phyloP scores from a whole-genome alignment of 2,329 filamentous ascomycete species.

The Calonectria pteridis region DNA sequence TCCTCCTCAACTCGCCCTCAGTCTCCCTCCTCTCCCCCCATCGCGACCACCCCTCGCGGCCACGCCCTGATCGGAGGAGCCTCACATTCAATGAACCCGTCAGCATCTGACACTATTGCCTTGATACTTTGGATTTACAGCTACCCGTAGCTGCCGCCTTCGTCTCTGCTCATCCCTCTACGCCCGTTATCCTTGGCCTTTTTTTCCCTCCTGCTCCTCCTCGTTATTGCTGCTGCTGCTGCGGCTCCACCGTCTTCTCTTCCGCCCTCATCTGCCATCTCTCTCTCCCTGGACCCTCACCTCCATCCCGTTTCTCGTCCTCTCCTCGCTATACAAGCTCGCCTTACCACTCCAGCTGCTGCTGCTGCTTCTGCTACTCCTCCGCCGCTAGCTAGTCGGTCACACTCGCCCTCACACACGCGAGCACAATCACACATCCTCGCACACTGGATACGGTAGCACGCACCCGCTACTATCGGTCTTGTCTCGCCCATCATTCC shows the following conservation, averaged over 20 bases:
- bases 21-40: background rate
- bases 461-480: constrained; percentile 26
- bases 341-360: background rate
- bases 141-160: background rate
- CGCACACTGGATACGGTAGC: constrained; percentile 15
- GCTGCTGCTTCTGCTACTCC: background rate
- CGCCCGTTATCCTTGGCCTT: background rate
- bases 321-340: background rate
- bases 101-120: constrained; percentile 19
- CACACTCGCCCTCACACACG: constrained; percentile 15
- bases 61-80: background rate
- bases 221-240: background rate
- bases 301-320: background rate
- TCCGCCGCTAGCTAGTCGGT: background rate
- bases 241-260: background rate
- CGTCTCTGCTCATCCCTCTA: background rate
- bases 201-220: background rate
- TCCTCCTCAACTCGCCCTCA: background rate
- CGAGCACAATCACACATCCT: constrained; percentile 19
- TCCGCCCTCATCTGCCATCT: constrained; percentile 2
- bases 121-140: background rate
- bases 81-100: background rate
- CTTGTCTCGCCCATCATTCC: constrained; percentile 55
- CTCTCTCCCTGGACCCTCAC: constrained; percentile 12
- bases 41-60: background rate